Percentiles rank a stretch among this genome's conserved stretches.
Evolutionary conservation across 2,329 filamentous ascomycete species (phyloP).

Genomic region (Microsporum audouinii): DNA sequence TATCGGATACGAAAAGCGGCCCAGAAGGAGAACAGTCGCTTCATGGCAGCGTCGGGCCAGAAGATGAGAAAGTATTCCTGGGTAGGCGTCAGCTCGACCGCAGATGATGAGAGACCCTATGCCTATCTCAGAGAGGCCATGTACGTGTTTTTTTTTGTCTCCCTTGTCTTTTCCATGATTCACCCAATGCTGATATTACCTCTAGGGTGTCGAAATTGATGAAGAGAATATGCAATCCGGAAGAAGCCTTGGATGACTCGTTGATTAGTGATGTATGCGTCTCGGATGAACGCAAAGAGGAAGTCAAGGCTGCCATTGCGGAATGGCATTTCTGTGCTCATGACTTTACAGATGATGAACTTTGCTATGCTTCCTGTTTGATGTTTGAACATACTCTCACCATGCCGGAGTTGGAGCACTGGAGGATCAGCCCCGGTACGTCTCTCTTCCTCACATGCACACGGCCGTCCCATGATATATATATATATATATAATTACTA

Average conservation of each 20-base stretch:
- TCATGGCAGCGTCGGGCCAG: constrained; percentile 51
- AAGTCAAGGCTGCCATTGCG: constrained; percentile 59
- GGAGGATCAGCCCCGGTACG: constrained; percentile 67
- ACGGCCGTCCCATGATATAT: constrained; percentile 13
- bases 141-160: constrained; percentile 29
- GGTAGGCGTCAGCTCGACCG: constrained; percentile 49
- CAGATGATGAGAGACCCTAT: constrained; percentile 74
- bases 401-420: constrained; percentile 69
- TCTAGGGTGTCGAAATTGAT: constrained; percentile 66
- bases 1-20: constrained; percentile 73
- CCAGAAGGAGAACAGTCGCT: constrained; percentile 57
- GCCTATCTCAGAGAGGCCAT: constrained; percentile 84
- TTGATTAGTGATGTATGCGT: constrained; percentile 57
- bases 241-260: constrained; percentile 50
- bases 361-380: constrained; percentile 69
- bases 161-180: constrained; percentile 8
- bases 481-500: background rate
- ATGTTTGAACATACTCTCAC: constrained; percentile 84
- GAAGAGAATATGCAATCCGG: constrained; percentile 71
- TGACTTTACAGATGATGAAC: constrained; percentile 77
- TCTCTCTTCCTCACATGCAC: background rate
- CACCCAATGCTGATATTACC: background rate
- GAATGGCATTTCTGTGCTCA: constrained; percentile 85
- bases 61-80: constrained; percentile 76
- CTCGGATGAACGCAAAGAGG: constrained; percentile 50